Conservation (phyloP, 306 rosid genomes). For the Luffa acutangula region DNA sequence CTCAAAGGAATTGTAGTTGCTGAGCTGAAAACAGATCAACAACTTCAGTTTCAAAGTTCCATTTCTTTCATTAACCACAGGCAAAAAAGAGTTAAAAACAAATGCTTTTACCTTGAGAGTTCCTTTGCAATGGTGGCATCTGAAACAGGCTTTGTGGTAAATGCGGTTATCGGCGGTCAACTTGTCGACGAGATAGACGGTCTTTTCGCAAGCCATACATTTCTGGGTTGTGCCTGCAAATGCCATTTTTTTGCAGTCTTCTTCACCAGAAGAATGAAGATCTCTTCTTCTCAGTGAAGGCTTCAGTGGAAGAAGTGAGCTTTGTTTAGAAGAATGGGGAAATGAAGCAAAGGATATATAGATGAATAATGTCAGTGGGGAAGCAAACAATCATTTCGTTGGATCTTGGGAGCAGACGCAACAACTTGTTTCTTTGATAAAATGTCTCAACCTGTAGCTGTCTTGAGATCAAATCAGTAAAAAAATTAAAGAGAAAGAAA, state of each 20-base stretch:
- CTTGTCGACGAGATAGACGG: constrained; percentile 92
- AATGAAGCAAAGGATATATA: not conserved
- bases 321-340: not conserved
- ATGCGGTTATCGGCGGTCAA: constrained; percentile 85
- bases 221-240: constrained; percentile 99
- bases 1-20: constrained; percentile 98
- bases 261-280: not conserved
- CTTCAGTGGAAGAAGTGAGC: not conserved
- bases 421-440: constrained; percentile 9
- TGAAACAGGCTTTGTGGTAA: constrained; percentile 93
- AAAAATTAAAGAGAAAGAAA: not conserved
- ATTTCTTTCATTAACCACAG: not conserved
- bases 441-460: constrained; percentile 7
- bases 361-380: not conserved
- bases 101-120: constrained; percentile 72
- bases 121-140: constrained; percentile 98
- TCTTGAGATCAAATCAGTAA: not conserved
- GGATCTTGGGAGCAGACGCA: constrained; percentile 2
- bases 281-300: not conserved
- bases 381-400: constrained; percentile 5
- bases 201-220: constrained; percentile 98
- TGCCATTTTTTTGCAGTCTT: constrained; percentile 40
- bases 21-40: constrained; percentile 54
- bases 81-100: not conserved
- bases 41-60: not conserved